Evolutionary conservation across 2,329 filamentous ascomycete genomes (phyloP), one percentile per base, ranked within the genome.

Genomic region (Ceratocystis alfenasii): DNA sequence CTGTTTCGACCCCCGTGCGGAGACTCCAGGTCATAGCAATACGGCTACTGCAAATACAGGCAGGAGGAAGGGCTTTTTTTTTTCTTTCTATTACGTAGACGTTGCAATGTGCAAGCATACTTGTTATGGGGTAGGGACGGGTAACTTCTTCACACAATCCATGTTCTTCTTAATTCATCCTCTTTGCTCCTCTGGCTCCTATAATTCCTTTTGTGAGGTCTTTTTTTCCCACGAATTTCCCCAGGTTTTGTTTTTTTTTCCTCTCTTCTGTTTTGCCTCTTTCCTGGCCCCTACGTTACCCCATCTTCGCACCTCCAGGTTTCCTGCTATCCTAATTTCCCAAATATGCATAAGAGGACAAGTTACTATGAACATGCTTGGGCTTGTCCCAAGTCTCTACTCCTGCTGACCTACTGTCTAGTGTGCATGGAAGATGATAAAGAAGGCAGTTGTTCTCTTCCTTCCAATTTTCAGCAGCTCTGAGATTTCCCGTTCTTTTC

Each of bases 141-240:
- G 33, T 36, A 36, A 12, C 33, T 36, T 36, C 33, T 36, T 36
- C 41, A 45, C 30, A 44, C 33, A 36, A 62, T 62, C 55, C 57
- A 28, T 36, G 22, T 50, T 36, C 55, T 65, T 62, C 25, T 61
- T 64, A 50, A 63, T 46, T 65, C 63, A 65, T 44, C 48, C 33
- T 55, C 50, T 65, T 57, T 30, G 8, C 53, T 50, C 64, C 28
- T 65, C n/a, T 36, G 36, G 1, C 44, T n/a, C 53, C 63, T 36
- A 7, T 15, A 20, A n/a, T 20, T 59, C 33, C 53, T 48, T 48
- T 48, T 45, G 53, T 20, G 10, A 64, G 44, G 55, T 48, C 36
- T 41, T 7, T 10, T 48, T 48, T 20, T 44, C 53, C 33, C 63
- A 65, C 44, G 87, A 87, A 22, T 77, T 90, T 2, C 87, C 88